Conservation (phyloP, 345 rosid species). For the Citropsis articulata region DNA sequence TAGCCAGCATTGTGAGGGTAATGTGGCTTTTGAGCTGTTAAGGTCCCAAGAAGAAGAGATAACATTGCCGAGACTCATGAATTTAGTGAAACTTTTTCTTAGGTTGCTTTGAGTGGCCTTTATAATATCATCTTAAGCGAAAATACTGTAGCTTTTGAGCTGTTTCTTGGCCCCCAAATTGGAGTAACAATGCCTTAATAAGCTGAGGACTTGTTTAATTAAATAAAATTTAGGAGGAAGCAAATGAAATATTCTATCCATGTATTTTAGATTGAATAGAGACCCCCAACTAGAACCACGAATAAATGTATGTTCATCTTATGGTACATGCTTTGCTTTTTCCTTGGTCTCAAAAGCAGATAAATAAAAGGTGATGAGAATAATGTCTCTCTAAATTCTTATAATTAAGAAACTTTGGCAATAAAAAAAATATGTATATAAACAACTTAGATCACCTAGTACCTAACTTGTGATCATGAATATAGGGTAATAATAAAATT, state of each 20-base stretch:
- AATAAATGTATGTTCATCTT: background rate
- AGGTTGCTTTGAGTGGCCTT: slow-evolving; percentile 8
- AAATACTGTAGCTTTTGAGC: slow-evolving; percentile 28
- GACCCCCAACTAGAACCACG: background rate
- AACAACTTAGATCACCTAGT: too few relatives aligned
- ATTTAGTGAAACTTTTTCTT: slow-evolving; percentile 1
- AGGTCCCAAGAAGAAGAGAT: slow-evolving; percentile 10
- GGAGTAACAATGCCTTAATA: background rate
- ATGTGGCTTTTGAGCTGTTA: slow-evolving; percentile 33
- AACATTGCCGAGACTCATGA: background rate
- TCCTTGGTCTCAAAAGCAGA: background rate
- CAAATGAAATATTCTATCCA: background rate
- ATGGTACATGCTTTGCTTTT: background rate
- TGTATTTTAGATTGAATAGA: too few relatives aligned
- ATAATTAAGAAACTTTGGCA: background rate
- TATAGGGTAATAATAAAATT: background rate
- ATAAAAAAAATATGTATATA: background rate
- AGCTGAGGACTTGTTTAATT: background rate
- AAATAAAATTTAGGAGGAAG: background rate
- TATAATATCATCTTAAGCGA: background rate
- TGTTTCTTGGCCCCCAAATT: slow-evolving; percentile 21
- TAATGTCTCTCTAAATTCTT: background rate
- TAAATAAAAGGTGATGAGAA: background rate
- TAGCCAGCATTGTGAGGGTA: slow-evolving; percentile 4
- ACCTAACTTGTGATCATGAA: background rate